A percentile compares a stretch with the other conserved stretches of the same genome.
phyloP scores from a whole-genome alignment of 208 protist genomes.

The Angomonas deanei region DNA sequence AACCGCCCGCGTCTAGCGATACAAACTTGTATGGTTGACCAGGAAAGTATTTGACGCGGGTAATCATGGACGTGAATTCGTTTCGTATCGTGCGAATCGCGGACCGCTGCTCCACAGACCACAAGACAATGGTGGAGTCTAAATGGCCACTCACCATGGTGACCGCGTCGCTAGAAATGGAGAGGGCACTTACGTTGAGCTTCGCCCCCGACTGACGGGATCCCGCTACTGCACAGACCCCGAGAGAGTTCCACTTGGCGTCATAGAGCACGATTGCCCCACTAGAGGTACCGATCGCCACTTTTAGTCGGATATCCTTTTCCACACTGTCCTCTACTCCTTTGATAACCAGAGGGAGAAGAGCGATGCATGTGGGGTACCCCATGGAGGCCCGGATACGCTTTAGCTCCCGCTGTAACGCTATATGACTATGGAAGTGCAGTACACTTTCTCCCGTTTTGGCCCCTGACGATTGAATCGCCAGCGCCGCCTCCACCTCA shows the following conservation, averaged over 20 bases:
- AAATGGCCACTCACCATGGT: slow-evolving; percentile 22
- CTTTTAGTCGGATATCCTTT: background rate
- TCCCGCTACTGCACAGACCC: slow-evolving; percentile 9
- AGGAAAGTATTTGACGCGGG: slow-evolving; percentile 26
- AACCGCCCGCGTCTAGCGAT: slow-evolving; percentile 32
- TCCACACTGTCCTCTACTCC: background rate
- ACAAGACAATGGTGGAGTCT: slow-evolving; percentile 15
- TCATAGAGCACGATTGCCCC: slow-evolving; percentile 57
- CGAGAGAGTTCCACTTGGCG: slow-evolving; percentile 13
- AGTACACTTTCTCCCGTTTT: slow-evolving; percentile 28
- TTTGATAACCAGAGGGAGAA: background rate
- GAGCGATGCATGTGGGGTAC: slow-evolving; percentile 37
- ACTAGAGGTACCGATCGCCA: slow-evolving; percentile 56
- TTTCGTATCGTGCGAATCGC: slow-evolving; percentile 40
- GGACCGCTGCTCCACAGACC: slow-evolving; percentile 18
- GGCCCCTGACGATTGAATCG: slow-evolving; percentile 11
- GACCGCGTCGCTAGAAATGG: slow-evolving; percentile 14
- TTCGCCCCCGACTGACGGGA: background rate
- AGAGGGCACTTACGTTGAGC: slow-evolving; percentile 28
- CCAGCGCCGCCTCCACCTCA: slow-evolving; percentile 32
- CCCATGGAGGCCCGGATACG: slow-evolving; percentile 25
- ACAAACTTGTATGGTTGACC: slow-evolving; percentile 29
- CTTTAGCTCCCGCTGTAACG: slow-evolving; percentile 29
- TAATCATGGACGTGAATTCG: slow-evolving; percentile 38
- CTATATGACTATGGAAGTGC: slow-evolving; percentile 58